Base-by-base conservation (phyloP, 2,329 filamentous ascomycete species). In the Trichoderma sp. region DNA sequence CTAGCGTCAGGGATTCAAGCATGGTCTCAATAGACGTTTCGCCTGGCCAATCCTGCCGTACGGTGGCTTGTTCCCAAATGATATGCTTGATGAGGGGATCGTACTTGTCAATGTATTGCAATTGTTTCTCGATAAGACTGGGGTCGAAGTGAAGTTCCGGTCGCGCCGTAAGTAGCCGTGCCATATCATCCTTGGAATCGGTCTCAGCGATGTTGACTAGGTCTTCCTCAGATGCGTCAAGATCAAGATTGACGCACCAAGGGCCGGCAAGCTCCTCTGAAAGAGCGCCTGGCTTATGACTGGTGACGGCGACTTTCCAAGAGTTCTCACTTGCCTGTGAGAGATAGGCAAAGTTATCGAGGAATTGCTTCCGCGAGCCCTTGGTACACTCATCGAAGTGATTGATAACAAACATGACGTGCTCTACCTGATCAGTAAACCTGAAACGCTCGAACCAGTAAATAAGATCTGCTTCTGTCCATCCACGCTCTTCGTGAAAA, bases 71-170 rank as follows among this genome's bases (percentile, higher is more conserved):
- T 7, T 70, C 68, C 53, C 52, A 50, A 17, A 70, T 54, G 3
- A 70, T 48, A 29, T 65, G 65, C 17, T 53, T 54, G 19, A 61
- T 22, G 10, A 65, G 27, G 2, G 68, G 68, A 15, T 68, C 68
- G 45, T 68, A 66, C 9, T 27, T 39, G 2, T 69, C 56, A 35
- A 74, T 53, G 37, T 66, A 22, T 70, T 74, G 71, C 29, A 73
- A 67, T 68, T 75, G 57, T 29, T 73, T n/a, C 37, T 70, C 3
- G 19, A 70, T 52, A 9, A 53, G 9, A 19, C 35, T 19, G 4
- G 27, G 50, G 4, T 66, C 50, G 29, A 64, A 58, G 17, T 45
- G 61, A 35, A 69, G 68, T n/a, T 69, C 68, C 12, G 68, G 68
- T n/a, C 68, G 58, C n/a, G 67, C 57, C 15, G 58, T 68, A 22